Percentiles rank a stretch among this genome's conserved stretches.
These are phyloP conservation scores for Raphanus hybrid DNA, from an alignment of 441 rosid species.

Conservation along the genomic window DNA sequence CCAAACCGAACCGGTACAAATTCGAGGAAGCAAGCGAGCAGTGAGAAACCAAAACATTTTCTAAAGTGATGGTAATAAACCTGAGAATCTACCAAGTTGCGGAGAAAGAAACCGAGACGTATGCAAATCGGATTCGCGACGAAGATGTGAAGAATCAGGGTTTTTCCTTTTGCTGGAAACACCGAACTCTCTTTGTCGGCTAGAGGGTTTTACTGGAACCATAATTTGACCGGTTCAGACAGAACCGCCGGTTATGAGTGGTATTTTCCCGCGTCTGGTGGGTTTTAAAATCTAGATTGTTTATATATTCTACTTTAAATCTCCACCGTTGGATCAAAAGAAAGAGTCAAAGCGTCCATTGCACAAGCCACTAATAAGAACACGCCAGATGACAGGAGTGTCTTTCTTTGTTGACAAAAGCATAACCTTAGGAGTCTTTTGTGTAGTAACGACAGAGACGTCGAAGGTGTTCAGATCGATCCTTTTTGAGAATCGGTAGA, in stretches of 20 bases:
- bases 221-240: conserved; percentile 10
- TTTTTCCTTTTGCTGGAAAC: conserved; percentile 6
- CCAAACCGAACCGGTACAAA: conserved; percentile 10
- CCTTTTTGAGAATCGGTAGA: no score
- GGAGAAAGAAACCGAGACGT: no score
- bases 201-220: conserved; percentile 1
- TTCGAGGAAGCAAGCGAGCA: conserved; percentile 5
- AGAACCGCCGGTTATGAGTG: not conserved
- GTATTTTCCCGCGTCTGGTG: not conserved
- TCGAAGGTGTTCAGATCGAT: no score
- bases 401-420: no score
- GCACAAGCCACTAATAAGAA: no score
- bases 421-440: no score
- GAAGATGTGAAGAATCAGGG: conserved; percentile 24
- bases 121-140: not conserved
- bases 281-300: not conserved
- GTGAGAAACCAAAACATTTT: not conserved
- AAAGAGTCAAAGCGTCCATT: not conserved
- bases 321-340: not conserved
- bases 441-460: no score
- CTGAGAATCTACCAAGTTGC: not conserved
- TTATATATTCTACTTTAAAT: not conserved
- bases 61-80: not conserved
- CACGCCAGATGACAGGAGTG: no score
- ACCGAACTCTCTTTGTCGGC: not conserved